A percentile compares a stretch with the other conserved stretches of the same genome.
These are phyloP conservation scores for Ogataea minuta DNA, from an alignment of 805 yeast species.

Conservation along the genomic window DNA sequence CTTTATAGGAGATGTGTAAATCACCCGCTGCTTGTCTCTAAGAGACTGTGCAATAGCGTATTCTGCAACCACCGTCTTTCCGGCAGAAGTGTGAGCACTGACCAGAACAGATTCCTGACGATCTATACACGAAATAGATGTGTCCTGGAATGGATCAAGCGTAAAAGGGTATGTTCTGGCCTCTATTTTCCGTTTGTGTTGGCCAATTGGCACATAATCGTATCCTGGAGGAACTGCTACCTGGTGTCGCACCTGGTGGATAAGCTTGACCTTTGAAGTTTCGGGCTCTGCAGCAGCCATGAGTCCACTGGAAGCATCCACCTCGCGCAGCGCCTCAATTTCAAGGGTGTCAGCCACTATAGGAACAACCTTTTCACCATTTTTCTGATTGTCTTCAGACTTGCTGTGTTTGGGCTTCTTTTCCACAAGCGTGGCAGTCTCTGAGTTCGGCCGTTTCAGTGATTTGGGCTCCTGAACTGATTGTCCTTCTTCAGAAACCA, in stretches of 20 bases:
- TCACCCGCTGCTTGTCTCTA: constrained; percentile 87
- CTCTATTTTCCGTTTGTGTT: constrained; percentile 72
- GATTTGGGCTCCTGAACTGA: constrained; percentile 14
- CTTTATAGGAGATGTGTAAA: constrained; percentile 92
- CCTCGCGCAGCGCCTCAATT: constrained; percentile 86
- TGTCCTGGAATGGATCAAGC: constrained; percentile 96
- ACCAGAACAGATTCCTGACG: constrained; percentile 92
- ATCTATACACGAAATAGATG: constrained; percentile 94
- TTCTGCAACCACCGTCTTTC: constrained; percentile 96
- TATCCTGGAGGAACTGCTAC: constrained; percentile 94
- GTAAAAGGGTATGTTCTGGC: constrained; percentile 92
- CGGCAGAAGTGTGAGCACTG: constrained; percentile 97
- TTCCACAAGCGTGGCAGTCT: constrained; percentile 17
- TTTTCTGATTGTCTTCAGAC: constrained; percentile 27
- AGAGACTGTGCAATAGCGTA: constrained; percentile 96
- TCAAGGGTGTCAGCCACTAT: constrained; percentile 85
- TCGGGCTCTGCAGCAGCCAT: constrained; percentile 37
- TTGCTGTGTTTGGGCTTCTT: constrained; percentile 33
- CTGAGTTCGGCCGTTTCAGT: constrained; percentile 9
- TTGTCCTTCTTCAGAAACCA: constrained; percentile 3
- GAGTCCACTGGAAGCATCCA: constrained; percentile 76
- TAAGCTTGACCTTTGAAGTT: constrained; percentile 52
- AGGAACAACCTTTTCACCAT: constrained; percentile 43
- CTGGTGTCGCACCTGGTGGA: constrained; percentile 96
- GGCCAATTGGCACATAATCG: constrained; percentile 82